Conservation (phyloP, 805 yeast genomes). For the Sugiyamaella qingdaonensis region DNA sequence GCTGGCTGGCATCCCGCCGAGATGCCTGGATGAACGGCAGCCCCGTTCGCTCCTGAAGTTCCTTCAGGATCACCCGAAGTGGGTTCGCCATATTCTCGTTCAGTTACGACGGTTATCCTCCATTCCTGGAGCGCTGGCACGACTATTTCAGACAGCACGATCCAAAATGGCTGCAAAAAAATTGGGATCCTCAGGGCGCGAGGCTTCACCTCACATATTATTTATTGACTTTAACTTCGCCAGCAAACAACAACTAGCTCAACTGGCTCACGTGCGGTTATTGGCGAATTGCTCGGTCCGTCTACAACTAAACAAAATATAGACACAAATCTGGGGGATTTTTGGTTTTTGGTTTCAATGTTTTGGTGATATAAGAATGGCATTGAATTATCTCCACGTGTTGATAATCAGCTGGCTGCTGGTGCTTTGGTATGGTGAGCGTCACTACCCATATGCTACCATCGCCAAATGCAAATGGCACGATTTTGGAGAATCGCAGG, state of each 20-base stretch:
- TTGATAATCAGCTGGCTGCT: slow-evolving; percentile 39
- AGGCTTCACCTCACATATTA: too few species aligned
- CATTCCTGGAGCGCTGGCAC: background rate
- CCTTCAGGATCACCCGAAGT: slow-evolving; percentile 18
- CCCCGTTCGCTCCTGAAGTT: slow-evolving; percentile 15
- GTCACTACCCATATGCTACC: slow-evolving; percentile 44
- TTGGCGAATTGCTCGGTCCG: too few species aligned
- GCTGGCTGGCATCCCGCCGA: background rate
- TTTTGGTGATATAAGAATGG: background rate
- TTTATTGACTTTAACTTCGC: too few species aligned
- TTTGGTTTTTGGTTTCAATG: background rate
- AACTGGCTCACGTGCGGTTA: too few species aligned
- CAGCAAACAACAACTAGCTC: too few species aligned
- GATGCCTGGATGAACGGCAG: background rate
- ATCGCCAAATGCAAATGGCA: slow-evolving; percentile 57
- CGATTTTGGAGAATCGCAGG: slow-evolving; percentile 2
- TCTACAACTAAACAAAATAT: too few species aligned
- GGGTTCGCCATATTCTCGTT: slow-evolving; percentile 18
- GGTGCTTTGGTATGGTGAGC: slow-evolving; percentile 50
- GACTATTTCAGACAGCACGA: too few species aligned
- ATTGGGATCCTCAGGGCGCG: too few species aligned
- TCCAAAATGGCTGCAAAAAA: too few species aligned
- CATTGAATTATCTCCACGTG: slow-evolving; percentile 16
- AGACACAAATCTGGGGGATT: background rate
- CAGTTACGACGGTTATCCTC: background rate